These are phyloP conservation scores for Xylariaceae sp. DNA, from an alignment of 2,329 filamentous ascomycete genomes.

Conservation along the genomic window DNA sequence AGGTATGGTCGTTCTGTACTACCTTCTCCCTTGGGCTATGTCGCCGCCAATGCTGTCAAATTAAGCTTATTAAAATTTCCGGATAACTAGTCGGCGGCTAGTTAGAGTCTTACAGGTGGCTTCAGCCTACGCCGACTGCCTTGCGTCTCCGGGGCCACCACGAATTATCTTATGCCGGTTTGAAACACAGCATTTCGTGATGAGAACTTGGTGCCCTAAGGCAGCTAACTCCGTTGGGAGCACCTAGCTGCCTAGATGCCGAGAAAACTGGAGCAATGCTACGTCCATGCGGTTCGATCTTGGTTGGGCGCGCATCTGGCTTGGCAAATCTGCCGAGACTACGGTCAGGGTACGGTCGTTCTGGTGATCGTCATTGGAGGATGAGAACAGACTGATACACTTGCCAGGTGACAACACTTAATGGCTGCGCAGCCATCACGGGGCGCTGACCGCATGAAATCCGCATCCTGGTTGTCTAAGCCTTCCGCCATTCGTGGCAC, in stretches of 20 bases:
- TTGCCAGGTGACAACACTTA: too few species aligned
- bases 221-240: background rate
- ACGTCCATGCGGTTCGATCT: background rate
- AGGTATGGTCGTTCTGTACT: background rate
- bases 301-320: background rate
- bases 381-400: too few species aligned
- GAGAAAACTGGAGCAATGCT: background rate
- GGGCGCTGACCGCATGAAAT: background rate
- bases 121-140: background rate
- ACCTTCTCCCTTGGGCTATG: background rate
- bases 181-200: background rate
- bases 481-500: background rate
- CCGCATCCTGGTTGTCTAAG: background rate
- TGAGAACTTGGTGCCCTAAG: background rate
- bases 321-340: background rate
- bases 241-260: too few species aligned
- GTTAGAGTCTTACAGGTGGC: background rate
- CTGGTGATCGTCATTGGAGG: too few species aligned
- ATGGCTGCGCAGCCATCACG: background rate
- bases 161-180: background rate
- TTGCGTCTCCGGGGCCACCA: background rate
- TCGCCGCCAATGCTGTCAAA: slow-evolving; percentile 8
- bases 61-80: slow-evolving; percentile 18
- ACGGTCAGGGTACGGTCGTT: too few species aligned
- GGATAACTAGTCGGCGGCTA: slow-evolving; percentile 10